Conservation (phyloP, 2,329 filamentous ascomycete genomes). For the Talaromyces funiculosus region DNA sequence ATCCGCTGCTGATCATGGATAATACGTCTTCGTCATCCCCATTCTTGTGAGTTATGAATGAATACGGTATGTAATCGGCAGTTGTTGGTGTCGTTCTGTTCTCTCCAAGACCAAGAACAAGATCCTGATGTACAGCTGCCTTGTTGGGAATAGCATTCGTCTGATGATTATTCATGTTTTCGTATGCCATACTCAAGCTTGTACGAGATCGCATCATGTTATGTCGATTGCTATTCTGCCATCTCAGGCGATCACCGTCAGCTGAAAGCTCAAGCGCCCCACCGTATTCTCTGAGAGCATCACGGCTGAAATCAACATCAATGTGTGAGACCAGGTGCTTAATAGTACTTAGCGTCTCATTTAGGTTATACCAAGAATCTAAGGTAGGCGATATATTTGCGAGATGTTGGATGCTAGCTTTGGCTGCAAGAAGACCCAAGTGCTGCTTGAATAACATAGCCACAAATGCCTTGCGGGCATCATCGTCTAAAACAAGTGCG, state of each 20-base stretch:
- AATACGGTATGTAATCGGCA: slow-evolving; percentile 1
- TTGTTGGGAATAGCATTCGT: not conserved
- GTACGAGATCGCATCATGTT: slow-evolving; percentile 30
- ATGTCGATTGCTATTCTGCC: slow-evolving; percentile 61
- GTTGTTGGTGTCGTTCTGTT: not conserved
- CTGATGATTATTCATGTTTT: not conserved
- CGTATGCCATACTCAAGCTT: not conserved
- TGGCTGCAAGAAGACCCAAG: not conserved
- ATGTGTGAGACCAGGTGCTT: slow-evolving; percentile 83
- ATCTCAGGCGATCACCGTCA: slow-evolving; percentile 73
- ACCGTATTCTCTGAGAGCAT: slow-evolving; percentile 64
- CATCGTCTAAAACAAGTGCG: not conserved
- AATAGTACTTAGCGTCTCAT: slow-evolving; percentile 72
- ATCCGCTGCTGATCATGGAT: slow-evolving; percentile 3
- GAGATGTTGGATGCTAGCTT: not conserved
- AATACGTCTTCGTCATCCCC: slow-evolving; percentile 4
- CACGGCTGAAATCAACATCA: slow-evolving; percentile 68
- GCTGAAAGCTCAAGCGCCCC: slow-evolving; percentile 69
- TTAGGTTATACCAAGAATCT: slow-evolving; percentile 5
- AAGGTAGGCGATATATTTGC: not conserved
- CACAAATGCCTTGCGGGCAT: slow-evolving; percentile 2
- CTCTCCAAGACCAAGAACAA: not conserved
- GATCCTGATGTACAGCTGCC: not conserved
- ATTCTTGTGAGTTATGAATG: not conserved
- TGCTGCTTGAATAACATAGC: slow-evolving; percentile 9